These are phyloP conservation scores for Cladobotryum protrusum DNA, from an alignment of 2,329 filamentous ascomycete genomes.

Conservation along the genomic window DNA sequence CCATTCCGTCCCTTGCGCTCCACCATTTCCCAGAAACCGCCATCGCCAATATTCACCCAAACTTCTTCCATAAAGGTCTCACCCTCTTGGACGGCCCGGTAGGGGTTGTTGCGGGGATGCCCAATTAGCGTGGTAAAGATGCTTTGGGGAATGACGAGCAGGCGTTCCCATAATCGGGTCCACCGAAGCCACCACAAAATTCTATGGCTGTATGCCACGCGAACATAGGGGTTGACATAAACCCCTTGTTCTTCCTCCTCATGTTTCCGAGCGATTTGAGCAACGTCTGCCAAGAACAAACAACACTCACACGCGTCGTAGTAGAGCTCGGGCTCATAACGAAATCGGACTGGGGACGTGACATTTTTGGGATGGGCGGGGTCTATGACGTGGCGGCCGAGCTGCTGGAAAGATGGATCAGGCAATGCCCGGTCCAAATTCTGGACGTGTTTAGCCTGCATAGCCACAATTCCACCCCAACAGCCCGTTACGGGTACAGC, in stretches of 20 bases:
- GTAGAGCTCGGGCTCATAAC: not conserved
- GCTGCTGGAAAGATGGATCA: not conserved
- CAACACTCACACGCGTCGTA: not conserved
- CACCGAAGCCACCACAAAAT: not conserved
- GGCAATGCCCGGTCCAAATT: not conserved
- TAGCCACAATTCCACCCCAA: not conserved
- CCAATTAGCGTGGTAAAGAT: not conserved
- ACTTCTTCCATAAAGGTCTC: not conserved
- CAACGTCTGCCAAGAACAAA: not conserved
- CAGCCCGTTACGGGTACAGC: not conserved
- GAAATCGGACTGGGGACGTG: not conserved
- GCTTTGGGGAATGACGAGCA: not conserved
- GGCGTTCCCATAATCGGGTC: not conserved
- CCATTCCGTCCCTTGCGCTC: not conserved
- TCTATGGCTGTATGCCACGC: not conserved
- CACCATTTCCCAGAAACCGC: not conserved
- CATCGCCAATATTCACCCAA: not conserved
- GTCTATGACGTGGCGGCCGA: not conserved
- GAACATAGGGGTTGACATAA: not conserved
- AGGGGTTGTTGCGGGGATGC: not conserved
- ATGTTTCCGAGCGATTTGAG: not conserved
- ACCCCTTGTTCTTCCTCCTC: not conserved
- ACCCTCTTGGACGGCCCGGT: not conserved
- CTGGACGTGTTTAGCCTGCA: not conserved
- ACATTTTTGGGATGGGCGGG: not conserved